phyloP scores from a whole-genome alignment of 768 basidiomycete genomes.

The Russula compacta region DNA sequence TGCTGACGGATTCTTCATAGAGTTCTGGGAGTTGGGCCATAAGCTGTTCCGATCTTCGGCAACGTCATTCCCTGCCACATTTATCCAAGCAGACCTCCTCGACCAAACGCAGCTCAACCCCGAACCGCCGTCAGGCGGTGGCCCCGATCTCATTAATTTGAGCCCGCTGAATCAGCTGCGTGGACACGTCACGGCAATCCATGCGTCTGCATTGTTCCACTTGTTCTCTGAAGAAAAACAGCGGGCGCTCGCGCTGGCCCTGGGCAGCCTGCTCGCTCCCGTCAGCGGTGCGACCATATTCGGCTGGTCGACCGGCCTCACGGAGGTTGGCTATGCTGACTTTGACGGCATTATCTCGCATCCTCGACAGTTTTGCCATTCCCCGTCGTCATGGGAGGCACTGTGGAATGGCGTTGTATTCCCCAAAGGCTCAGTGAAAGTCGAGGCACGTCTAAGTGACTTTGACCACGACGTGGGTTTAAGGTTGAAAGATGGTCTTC shows the following conservation, averaged over 20 bases:
- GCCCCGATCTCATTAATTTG: constrained; percentile 28
- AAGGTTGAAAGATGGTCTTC: constrained; percentile 1
- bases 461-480: constrained; percentile 11
- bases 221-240: constrained; percentile 38
- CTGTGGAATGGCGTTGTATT: constrained; percentile 14
- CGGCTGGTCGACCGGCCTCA: constrained; percentile 32
- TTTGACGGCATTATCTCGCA: constrained; percentile 12
- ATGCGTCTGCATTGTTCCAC: constrained; percentile 42
- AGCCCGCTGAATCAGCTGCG: constrained; percentile 36
- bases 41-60: constrained; percentile 46
- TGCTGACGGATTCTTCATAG: constrained; percentile 25
- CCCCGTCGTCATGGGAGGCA: constrained; percentile 8
- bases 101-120: constrained; percentile 10
- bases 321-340: constrained; percentile 26
- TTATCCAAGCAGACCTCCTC: constrained; percentile 48
- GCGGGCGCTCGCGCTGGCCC: constrained; percentile 31
- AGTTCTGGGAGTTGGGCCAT: constrained; percentile 54
- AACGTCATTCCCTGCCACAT: constrained; percentile 43
- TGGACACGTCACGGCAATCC: constrained; percentile 40
- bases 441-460: neutral
- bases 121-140: neutral
- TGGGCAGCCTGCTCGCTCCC: constrained; percentile 36
- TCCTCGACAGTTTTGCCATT: constrained; percentile 9
- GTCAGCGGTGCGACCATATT: constrained; percentile 39
- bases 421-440: constrained; percentile 2